Percentiles rank a stretch among this genome's conserved stretches.
Conservation (phyloP, 371 early-diverging fungal species). For the Mortierella sp. region DNA sequence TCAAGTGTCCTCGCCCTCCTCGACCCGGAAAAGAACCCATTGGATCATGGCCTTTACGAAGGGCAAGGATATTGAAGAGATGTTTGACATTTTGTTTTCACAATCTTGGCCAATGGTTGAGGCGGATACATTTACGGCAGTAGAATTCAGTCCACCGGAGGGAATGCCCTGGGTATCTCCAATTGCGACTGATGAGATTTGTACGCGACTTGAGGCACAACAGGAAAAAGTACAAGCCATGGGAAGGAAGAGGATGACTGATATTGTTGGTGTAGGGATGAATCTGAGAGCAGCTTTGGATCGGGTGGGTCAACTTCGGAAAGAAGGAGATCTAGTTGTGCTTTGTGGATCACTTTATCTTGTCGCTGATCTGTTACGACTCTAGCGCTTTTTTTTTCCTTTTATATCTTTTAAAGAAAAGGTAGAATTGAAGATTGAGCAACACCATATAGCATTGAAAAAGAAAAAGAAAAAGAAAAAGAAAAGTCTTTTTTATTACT, state of each 20-base stretch:
- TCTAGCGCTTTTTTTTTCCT: conserved; percentile 12
- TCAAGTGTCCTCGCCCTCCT: conserved; percentile 2
- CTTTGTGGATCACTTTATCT: conserved; percentile 89
- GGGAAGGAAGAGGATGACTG: neutral
- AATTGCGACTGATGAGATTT: conserved; percentile 53
- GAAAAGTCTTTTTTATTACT: no score
- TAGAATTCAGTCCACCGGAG: conserved; percentile 78
- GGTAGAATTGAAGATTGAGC: no score
- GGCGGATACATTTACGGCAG: conserved; percentile 70
- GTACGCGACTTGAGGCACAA: conserved; percentile 39
- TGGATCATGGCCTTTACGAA: conserved; percentile 86
- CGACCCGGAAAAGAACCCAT: conserved; percentile 52
- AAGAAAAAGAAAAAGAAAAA: no score
- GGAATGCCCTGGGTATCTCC: conserved; percentile 91
- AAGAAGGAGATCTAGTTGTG: conserved; percentile 62
- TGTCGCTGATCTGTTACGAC: conserved; percentile 78
- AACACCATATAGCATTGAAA: no score
- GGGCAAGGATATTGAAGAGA: conserved; percentile 73
- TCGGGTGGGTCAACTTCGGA: conserved; percentile 21
- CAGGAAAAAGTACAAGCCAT: conserved; percentile 14
- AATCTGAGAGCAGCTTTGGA: conserved; percentile 44
- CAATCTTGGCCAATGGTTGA: neutral
- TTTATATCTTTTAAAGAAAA: neutral
- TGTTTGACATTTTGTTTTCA: conserved; percentile 65
- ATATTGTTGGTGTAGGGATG: conserved; percentile 16